Conservation (phyloP, 306 rosid genomes). For the Trifolium fragiferum region DNA sequence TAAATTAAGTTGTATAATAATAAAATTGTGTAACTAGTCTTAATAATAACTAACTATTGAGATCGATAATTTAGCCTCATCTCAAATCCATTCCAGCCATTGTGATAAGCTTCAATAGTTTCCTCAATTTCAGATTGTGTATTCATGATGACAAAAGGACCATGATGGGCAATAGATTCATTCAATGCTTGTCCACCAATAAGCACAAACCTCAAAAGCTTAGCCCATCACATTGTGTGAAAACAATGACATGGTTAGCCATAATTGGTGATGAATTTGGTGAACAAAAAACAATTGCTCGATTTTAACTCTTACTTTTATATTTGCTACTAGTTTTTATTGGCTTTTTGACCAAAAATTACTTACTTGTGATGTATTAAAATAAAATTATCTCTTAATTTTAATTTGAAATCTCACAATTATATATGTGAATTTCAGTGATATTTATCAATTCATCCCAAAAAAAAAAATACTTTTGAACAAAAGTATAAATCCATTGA, state of each 20-base stretch:
- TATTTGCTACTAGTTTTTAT: too few species aligned
- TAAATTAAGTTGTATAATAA: too few species aligned
- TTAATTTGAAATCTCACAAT: too few species aligned
- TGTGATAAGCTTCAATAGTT: conserved; percentile 76
- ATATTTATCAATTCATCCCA: too few species aligned
- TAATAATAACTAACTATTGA: neutral
- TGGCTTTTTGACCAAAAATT: too few species aligned
- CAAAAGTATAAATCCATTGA: conserved; percentile 21
- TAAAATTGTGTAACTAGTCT: too few species aligned
- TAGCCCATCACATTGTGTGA: conserved; percentile 75
- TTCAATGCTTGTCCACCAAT: conserved; percentile 81
- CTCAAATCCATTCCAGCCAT: conserved; percentile 76
- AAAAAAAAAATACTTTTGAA: conserved; percentile 2
- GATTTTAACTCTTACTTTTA: too few species aligned
- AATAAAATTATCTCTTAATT: too few species aligned
- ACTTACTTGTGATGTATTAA: too few species aligned
- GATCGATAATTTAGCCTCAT: conserved; percentile 78
- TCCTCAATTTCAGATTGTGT: conserved; percentile 80
- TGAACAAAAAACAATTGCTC: conserved; percentile 18
- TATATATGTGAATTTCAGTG: too few species aligned
- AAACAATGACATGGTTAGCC: conserved; percentile 68
- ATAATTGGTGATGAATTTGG: conserved; percentile 50
- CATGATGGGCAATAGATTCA: conserved; percentile 83
- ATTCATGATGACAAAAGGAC: conserved; percentile 97
- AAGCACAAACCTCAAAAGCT: conserved; percentile 66